Evolutionary conservation across 2,329 filamentous ascomycete genomes (phyloP), one percentile per base, ranked within the genome.

Genomic region (Ophiostoma piceae): DNA sequence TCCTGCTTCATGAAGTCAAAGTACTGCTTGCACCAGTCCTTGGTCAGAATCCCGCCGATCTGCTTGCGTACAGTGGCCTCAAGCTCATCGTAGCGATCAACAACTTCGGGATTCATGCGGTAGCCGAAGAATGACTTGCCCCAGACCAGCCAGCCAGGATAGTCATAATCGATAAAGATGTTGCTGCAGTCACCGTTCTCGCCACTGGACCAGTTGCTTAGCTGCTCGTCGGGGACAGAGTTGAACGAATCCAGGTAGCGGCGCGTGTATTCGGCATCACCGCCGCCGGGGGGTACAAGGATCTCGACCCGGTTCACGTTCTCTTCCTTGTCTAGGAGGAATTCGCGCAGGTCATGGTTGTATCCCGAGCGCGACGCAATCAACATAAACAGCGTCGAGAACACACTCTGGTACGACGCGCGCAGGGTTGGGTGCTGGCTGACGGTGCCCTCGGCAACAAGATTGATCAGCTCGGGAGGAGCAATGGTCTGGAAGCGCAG

Each of bases 71-170:
- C 87, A 1, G 84, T 84, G 74, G 81, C 88, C 78, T 99, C 95
- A 0, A 92, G 82, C 16, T 92, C 88, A 75, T 99, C 95, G 75
- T 95, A 99, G 64, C 79, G 80, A 54, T 83, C 87, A 79, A 82
- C 97, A 76, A 79, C 88, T 79, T 77, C 81, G 73, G 93, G 88
- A 68, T 91, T 89, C 2, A 90, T 88, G 72, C 88, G 87, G 78
- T 90, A 93, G 0, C 90, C 95, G 16, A 88, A 89, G 83, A 98
- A 94, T 41, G 85, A 88, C 79, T 95, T 92, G 68, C 90, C 91
- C 95, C 95, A 99, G 0, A 96, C 93, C 22, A 99, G 84, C 96
- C 96, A 99, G 41, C 95, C 95, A 4, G 94, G 92, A 77, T 96
- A 91, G 77, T 98, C 94, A 69, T 88, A 87, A 77, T 99, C 95